Evolutionary conservation across 331 rosid genomes (phyloP), one percentile per base, ranked within the genome.

Genomic region (Acacia concinna): DNA sequence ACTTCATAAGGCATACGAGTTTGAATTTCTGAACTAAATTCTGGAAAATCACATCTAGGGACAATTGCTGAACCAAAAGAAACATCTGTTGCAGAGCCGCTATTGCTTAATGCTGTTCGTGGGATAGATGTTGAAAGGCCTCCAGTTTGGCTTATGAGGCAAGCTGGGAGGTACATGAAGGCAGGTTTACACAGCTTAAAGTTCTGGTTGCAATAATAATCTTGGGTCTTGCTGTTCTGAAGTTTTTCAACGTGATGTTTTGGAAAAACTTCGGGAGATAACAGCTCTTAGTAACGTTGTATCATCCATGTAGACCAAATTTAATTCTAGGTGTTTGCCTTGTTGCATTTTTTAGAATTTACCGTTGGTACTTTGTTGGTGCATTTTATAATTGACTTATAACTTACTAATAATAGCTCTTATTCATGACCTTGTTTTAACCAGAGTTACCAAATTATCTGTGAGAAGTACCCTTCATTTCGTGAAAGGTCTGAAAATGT

Each of bases 81-180:
- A 17, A 79, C 89, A 5, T 69, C 92, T 63, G 56, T 89, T 77
- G 62, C 89, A 7, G 97, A 96, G 71, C 99, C 99, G 0, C 93
- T 96, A 73, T 81, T 96, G 89, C 96, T 96, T 49, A 91, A 91
- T 74, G 97, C 97, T 27, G 97, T 91, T 87, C 97, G 97, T 66
- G 99, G 99, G 25, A 34, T 84, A 60, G 93, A 93, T 57, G 97
- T 95, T 40, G 99, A 93, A 41, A 91, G 99, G 44, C 99, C 99
- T 44, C 99, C 99, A 2, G 99, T 95, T 88, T 95, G 99, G 99
- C 95, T 95, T 68, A 95, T 95, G 99, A 90, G 99, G 86, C 99
- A 96, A 86, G 99, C 99, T 25, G 99, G 99, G 96, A 93, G 99
- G 93, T 96, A 96, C 88, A 96, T 96, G 99, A 96, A 96, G 99